A percentile compares a stretch with the other conserved stretches of the same genome.
These are phyloP conservation scores for Dothideomycetes sp. DNA, from an alignment of 2,329 filamentous ascomycete genomes.

Conservation along the genomic window DNA sequence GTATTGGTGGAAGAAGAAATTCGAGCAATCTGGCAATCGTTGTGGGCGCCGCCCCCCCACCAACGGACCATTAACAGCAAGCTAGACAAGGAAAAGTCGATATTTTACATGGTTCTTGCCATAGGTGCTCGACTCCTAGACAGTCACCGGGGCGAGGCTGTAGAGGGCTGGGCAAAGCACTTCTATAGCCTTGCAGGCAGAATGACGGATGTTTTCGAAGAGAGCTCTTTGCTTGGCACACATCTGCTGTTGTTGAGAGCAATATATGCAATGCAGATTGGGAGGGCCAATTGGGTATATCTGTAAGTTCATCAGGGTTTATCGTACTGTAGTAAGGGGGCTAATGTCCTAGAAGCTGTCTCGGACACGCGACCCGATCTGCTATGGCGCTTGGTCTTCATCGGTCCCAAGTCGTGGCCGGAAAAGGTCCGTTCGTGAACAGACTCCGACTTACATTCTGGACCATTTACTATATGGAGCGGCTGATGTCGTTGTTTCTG, in stretches of 20 bases:
- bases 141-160: background rate
- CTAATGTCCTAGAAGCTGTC: too few species aligned
- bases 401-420: slow-evolving; percentile 3
- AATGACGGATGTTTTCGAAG: slow-evolving; percentile 5
- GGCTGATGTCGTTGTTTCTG: slow-evolving; percentile 3
- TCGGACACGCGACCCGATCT: slow-evolving; percentile 5
- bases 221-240: slow-evolving; percentile 5
- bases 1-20: slow-evolving; percentile 4
- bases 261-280: slow-evolving; percentile 6
- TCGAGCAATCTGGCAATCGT: background rate
- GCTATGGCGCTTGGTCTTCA: slow-evolving; percentile 9
- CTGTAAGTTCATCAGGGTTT: too few species aligned
- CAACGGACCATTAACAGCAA: background rate
- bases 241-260: slow-evolving; percentile 5
- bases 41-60: background rate
- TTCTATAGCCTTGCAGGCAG: slow-evolving; percentile 5
- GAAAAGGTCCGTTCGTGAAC: background rate
- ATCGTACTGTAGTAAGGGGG: too few species aligned
- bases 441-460: slow-evolving; percentile 2
- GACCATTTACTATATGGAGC: slow-evolving; percentile 7
- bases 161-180: slow-evolving; percentile 4
- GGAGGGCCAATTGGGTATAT: slow-evolving; percentile 4
- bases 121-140: slow-evolving; percentile 6
- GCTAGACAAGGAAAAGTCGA: slow-evolving; percentile 1
- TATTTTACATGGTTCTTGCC: slow-evolving; percentile 6